phyloP scores from a whole-genome alignment of 2,329 filamentous ascomycete species.

The Clonostachys sp. region DNA sequence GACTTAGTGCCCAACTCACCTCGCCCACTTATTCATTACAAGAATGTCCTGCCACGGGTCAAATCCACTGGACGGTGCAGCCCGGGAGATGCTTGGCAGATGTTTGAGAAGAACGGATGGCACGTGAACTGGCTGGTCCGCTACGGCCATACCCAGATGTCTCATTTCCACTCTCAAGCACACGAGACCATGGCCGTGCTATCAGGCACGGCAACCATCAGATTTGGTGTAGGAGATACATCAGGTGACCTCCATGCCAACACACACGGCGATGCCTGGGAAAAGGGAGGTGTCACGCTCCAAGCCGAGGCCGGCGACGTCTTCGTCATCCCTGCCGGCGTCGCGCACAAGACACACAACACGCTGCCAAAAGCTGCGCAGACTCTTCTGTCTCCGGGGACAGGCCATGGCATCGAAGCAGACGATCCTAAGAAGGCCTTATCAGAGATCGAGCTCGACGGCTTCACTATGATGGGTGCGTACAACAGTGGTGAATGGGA shows the following conservation, averaged over 20 bases:
- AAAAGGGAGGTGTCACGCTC: conserved; percentile 40
- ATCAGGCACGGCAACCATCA: conserved; percentile 40
- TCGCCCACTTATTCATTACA: no score
- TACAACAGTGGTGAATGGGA: conserved; percentile 23
- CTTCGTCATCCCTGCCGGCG: conserved; percentile 51
- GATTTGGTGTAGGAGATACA: conserved; percentile 46
- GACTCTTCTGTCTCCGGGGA: conserved; percentile 31
- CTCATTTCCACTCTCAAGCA: conserved; percentile 48
- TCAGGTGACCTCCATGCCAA: conserved; percentile 23
- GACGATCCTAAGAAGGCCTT: conserved; percentile 20
- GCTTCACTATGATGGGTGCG: conserved; percentile 28
- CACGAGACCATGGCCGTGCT: conserved; percentile 52
- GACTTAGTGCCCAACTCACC: no score
- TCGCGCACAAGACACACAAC: conserved; percentile 44
- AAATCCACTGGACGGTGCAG: no score
- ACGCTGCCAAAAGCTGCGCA: conserved; percentile 20
- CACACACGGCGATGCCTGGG: conserved; percentile 25
- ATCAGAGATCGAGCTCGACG: conserved; percentile 19
- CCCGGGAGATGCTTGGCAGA: no score
- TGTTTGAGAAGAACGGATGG: conserved; percentile 30
- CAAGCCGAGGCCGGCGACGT: conserved; percentile 44
- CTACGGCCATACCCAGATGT: conserved; percentile 44
- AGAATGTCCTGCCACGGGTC: no score
- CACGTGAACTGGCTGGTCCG: conserved; percentile 47
- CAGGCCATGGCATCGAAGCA: conserved; percentile 21